Percentiles rank a stretch among this genome's conserved stretches.
Conservation (phyloP, 805 yeast species). For the Starmerella sirachaensis region DNA sequence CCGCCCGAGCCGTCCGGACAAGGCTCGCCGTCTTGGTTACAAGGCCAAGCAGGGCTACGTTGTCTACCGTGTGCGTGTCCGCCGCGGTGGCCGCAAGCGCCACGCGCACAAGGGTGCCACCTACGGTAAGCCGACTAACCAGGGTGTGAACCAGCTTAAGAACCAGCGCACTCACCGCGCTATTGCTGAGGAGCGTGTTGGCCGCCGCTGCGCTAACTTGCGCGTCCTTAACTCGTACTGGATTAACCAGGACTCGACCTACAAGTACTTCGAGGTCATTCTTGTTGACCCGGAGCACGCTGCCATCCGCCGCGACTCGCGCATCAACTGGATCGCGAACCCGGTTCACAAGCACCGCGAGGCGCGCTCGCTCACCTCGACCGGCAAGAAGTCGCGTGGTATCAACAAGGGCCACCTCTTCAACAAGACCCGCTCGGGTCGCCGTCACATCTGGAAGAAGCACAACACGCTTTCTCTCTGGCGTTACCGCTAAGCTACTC, state of each 20-base stretch:
- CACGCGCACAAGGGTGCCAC: conserved; percentile 99
- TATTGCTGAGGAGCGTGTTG: conserved; percentile 99
- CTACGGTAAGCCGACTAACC: conserved; percentile 99
- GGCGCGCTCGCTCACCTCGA: conserved; percentile 95
- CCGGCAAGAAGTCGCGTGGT: conserved; percentile 99
- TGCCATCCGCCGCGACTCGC: conserved; percentile 97
- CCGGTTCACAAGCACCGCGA: conserved; percentile 99
- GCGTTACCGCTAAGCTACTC: conserved; percentile 85
- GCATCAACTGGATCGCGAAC: conserved; percentile 99
- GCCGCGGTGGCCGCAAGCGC: conserved; percentile 99
- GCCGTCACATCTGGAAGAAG: conserved; percentile 99
- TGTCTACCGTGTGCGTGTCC: conserved; percentile 96
- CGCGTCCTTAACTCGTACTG: conserved; percentile 99
- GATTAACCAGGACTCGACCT: conserved; percentile 98
- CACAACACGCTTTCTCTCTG: conserved; percentile 97
- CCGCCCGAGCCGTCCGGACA: conserved; percentile 99
- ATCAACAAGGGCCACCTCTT: conserved; percentile 99
- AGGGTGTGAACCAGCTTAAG: conserved; percentile 98
- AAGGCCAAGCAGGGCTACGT: conserved; percentile 99
- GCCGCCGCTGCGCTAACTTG: conserved; percentile 96
- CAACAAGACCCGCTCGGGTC: conserved; percentile 98
- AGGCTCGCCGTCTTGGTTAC: conserved; percentile 99
- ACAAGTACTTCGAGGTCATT: conserved; percentile 98
- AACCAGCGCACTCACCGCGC: conserved; percentile 97
- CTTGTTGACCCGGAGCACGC: conserved; percentile 95